These are phyloP conservation scores for Hylodesmum podocarpum DNA, from an alignment of 306 rosid genomes.

Conservation along the genomic window DNA sequence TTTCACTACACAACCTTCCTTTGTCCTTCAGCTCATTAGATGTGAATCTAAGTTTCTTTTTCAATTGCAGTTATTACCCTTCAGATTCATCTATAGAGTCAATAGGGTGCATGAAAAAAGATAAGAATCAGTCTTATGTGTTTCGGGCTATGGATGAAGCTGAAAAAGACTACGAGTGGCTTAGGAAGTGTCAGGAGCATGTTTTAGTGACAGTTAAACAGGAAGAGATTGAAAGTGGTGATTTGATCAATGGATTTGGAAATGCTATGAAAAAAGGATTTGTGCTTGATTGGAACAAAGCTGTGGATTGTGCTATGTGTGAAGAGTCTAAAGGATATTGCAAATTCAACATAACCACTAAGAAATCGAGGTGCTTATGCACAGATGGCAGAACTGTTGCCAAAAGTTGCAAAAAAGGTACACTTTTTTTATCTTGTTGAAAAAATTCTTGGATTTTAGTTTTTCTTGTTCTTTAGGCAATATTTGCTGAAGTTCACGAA, in stretches of 20 bases:
- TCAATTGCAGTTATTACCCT: constrained; percentile 36
- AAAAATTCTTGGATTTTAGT: background rate
- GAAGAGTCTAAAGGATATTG: constrained; percentile 38
- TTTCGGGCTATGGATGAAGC: background rate
- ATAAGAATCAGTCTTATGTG: constrained; percentile 30
- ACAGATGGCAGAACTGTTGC: constrained; percentile 23
- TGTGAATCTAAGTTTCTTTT: constrained; percentile 43
- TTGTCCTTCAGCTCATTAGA: constrained; percentile 7
- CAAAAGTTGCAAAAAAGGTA: constrained; percentile 43
- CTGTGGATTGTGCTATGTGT: constrained; percentile 27
- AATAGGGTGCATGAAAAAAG: constrained; percentile 18
- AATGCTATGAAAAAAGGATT: constrained; percentile 41
- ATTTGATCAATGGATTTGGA: constrained; percentile 35
- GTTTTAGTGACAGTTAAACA: constrained; percentile 33
- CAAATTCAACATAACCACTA: background rate
- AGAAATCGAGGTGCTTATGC: constrained; percentile 29
- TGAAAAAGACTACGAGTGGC: background rate
- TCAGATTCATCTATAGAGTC: background rate
- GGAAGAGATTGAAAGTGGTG: background rate
- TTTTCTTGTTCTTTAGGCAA: background rate
- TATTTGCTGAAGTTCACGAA: background rate
- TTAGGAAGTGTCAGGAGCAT: constrained; percentile 21
- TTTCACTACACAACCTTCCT: constrained; percentile 25
- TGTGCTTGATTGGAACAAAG: constrained; percentile 37
- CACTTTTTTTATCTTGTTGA: background rate